Base-by-base conservation (phyloP, 2,329 filamentous ascomycete species). In the Fusarium sp. region DNA sequence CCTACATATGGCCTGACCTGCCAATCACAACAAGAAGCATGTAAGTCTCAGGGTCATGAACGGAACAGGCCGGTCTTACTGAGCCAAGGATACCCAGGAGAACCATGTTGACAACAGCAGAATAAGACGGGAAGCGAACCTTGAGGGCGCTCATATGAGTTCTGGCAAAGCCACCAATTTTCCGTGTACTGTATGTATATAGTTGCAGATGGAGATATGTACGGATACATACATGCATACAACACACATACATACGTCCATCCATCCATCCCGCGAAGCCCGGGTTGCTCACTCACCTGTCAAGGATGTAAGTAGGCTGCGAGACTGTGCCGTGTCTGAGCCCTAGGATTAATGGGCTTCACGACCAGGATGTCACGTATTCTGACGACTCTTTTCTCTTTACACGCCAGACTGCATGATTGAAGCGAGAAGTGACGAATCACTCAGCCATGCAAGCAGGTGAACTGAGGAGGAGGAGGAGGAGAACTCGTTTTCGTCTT, bases 341-440 rank as follows among this genome's bases (percentile, higher is more conserved):
- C 42, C 42, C 64, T 62, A 47, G 65, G 63, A 62, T 68, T 54
- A 62, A 62, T 55, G 56, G 56, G 48, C 54, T 64, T 57, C 41
- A 30, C 52, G 42, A 45, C 71, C 42, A 72, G 71, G 71, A 64
- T 74, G 62, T 38, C 42, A 44, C 58, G 62, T 62, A 62, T 54
- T 30, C 51, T 54, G 52, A 45, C 52, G 47, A 58, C 67, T 70
- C 34, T 70, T 70, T 45, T 48, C 67, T 65, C 66, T 70, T 70
- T 65, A 22, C 67, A 65, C 30, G 36, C 58, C 36, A 54, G 41
- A 70, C 59, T 55, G 66, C 66, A 73, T 73, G 42, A 55, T 42
- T 28, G 56, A 60, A 59, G 60, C 56, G 63, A 72, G 47, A 74
- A 70, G 56, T 74, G 72, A 75, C 52, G 62, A 75, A 62, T 75